Base-by-base conservation (phyloP, 2,329 filamentous ascomycete genomes). In the Bipolaris oryzae region DNA sequence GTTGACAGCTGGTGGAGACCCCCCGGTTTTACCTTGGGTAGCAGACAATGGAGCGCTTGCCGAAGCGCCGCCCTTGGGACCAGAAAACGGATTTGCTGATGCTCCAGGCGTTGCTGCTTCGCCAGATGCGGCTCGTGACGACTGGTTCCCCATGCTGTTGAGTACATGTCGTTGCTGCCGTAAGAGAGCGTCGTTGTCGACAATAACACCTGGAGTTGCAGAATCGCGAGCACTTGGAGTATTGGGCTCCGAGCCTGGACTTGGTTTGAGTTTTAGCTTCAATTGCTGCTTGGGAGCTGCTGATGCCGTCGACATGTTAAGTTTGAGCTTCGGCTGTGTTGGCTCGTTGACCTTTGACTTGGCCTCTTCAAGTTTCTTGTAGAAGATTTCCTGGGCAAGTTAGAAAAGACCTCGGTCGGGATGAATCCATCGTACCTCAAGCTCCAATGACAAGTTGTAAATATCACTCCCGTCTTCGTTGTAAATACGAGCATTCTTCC, bases 391-490 rank as follows among this genome's bases (percentile, higher is more conserved):
- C 89, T 94, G 62, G 5, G 33, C n/a, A 33, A 67, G 53, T 72
- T 18, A 74, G 60, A 50, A 48, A n/a, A 13, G 9, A 20, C 20
- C 2, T 9, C 34, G 13, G 20, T 13, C 23, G 3, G 16, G 34
- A 9, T n/a, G 7, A 16, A 33, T 15, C 10, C 10, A 13, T 66
- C 76, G 50, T 79, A 91, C 91, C 85, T 96, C 88, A 6, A 97
- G 84, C 57, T 95, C 87, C 46, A 87, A 85, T 0, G 92, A 91
- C 58, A 95, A 81, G 20, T 85, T 81, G 62, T 88, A 91, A 49
- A 96, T 93, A 15, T 92, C 89, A 69, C 93, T 96, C 3, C 89
- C 90, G 71, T 96, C 92, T 74, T 96, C 91, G 65, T 97, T 97
- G 80, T 94, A 97, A 57, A 89, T 89, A 69, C 87, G 89, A 0